phyloP scores from a whole-genome alignment of 805 yeast genomes.

The Sugiyamaella boreocaroliniensis region DNA sequence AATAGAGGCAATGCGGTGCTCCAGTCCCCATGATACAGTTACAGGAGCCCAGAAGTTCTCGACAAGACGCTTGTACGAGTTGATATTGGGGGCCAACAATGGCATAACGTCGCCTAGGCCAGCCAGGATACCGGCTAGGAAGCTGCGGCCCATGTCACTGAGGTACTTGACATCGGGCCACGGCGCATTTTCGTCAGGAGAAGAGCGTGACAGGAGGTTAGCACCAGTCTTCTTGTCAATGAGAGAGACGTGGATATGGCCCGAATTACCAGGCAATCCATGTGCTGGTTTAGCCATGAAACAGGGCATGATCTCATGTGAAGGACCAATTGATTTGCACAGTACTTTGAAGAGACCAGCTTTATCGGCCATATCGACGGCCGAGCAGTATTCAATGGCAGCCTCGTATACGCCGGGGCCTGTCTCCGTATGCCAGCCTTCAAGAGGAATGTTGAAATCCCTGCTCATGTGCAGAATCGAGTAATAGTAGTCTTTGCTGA shows the following conservation, averaged over 20 bases:
- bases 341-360: slow-evolving; percentile 28
- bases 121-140: slow-evolving; percentile 31
- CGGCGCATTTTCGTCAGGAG: slow-evolving; percentile 21
- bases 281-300: slow-evolving; percentile 34
- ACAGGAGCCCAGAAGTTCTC: slow-evolving; percentile 34
- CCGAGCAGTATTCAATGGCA: slow-evolving; percentile 29
- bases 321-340: slow-evolving; percentile 25
- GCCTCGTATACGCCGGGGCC: slow-evolving; percentile 35
- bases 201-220: slow-evolving; percentile 24
- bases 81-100: slow-evolving; percentile 31
- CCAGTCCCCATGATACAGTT: slow-evolving; percentile 32
- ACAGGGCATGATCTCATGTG: slow-evolving; percentile 27
- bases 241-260: slow-evolving; percentile 31
- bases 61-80: slow-evolving; percentile 32
- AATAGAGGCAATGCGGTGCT: slow-evolving; percentile 31
- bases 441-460: slow-evolving; percentile 24
- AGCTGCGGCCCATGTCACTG: slow-evolving; percentile 26
- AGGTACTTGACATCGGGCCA: slow-evolving; percentile 26
- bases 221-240: slow-evolving; percentile 21
- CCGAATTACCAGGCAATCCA: slow-evolving; percentile 34
- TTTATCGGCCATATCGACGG: slow-evolving; percentile 28
- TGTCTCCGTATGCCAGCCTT: slow-evolving; percentile 33
- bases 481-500: slow-evolving; percentile 27
- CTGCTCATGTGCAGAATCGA: slow-evolving; percentile 21
- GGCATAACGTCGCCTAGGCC: slow-evolving; percentile 33